Base-by-base conservation (phyloP, 805 yeast genomes). In the Myxozyma nipponensis region DNA sequence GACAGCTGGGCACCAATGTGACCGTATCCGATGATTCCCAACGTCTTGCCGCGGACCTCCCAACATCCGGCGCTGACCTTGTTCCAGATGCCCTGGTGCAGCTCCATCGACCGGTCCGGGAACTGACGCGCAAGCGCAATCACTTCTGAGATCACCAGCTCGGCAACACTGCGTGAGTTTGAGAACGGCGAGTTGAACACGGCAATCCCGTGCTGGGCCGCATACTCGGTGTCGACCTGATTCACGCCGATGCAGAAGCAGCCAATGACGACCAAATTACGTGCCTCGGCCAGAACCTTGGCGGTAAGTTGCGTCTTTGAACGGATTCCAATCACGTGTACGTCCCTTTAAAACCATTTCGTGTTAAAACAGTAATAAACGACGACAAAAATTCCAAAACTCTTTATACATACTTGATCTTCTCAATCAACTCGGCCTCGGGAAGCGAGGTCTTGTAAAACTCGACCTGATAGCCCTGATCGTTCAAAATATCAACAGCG, bases 181-280 rank as follows among this genome's bases (percentile, higher is more conserved):
- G 97, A 89, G 75, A 93, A 93, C 45, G 98, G 98, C 30, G 98
- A 90, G 78, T 89, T 88, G 83, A 93, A 93, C 22, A 93, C 98
- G 42, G 97, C 90, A 69, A 91, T 79, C 73, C 98, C 98, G 44
- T 79, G 78, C 64, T 83, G 79, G 58, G 98, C 96, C 50, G 98
- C 98, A 63, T 68, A 86, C 61, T 86, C 86, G 58, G 90, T 77
- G 69, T 93, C 95, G 49, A 93, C 98, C 74, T 93, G 98, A 75
- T 93, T 93, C 55, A 98, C 93, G 65, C 98, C 98, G 62, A 93
- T 93, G 78, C 98, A 93, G 85, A 93, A 93, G 75, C 98, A 93
- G 50, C 98, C 98, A 70, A 93, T 76, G 28, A 81, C 90, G 24
- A 86, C 86, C 70, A 93, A 77, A 74, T 91, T 87, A 69, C 83